Percentiles rank a stretch among this genome's conserved stretches.
Evolutionary conservation across 345 rosid genomes (phyloP).

Genomic region (Gossypium sturtianum): DNA sequence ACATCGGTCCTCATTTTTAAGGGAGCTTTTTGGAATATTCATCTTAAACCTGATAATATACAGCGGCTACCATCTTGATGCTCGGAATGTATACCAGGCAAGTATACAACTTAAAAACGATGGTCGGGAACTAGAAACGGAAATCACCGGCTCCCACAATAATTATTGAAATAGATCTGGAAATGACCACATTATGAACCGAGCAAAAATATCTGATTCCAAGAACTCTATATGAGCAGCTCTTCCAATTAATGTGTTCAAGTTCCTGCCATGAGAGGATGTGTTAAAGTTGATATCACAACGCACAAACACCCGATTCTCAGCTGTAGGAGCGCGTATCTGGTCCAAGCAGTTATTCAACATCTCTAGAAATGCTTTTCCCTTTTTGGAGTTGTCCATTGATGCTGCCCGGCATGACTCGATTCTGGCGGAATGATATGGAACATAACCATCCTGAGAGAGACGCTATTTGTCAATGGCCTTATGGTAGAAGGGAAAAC

Average conservation of each 20-base stretch:
- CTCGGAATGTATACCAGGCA: no score
- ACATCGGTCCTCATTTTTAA: no score
- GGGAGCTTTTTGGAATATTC: no score
- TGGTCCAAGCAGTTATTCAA: slow-evolving; percentile 90
- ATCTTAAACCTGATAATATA: no score
- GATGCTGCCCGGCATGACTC: slow-evolving; percentile 82
- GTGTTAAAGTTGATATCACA: slow-evolving; percentile 86
- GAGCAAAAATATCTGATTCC: slow-evolving; percentile 76
- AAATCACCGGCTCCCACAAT: neutral
- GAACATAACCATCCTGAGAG: slow-evolving; percentile 93
- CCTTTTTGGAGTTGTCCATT: slow-evolving; percentile 70
- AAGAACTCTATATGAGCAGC: slow-evolving; percentile 96
- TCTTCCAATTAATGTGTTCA: slow-evolving; percentile 79
- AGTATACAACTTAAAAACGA: no score
- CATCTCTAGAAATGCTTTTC: slow-evolving; percentile 80
- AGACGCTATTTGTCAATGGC: neutral
- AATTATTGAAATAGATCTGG: slow-evolving; percentile 55
- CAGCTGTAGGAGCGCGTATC: slow-evolving; percentile 63
- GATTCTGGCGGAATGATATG: slow-evolving; percentile 92
- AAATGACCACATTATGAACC: slow-evolving; percentile 96
- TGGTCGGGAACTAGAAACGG: neutral
- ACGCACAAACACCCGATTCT: slow-evolving; percentile 72
- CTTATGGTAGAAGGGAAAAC: neutral
- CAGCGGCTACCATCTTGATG: no score
- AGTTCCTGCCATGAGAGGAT: slow-evolving; percentile 66